These are phyloP conservation scores for Xeromyces bisporus DNA, from an alignment of 495 filamentous ascomycete genomes.

Conservation along the genomic window DNA sequence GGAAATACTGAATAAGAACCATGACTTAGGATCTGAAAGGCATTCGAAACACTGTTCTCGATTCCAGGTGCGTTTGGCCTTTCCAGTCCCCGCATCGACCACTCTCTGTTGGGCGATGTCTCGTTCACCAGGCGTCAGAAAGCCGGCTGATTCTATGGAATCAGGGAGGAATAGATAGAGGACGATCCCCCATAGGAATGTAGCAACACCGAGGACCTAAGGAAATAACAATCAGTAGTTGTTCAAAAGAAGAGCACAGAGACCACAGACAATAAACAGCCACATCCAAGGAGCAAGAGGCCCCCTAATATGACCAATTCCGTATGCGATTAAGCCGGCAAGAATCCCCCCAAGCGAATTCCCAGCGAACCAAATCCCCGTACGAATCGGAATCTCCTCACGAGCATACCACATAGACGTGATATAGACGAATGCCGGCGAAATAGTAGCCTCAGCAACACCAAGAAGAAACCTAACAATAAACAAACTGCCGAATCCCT, in stretches of 20 bases:
- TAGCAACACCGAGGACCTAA: slow-evolving; percentile 30
- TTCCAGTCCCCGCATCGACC: slow-evolving; percentile 22
- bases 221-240: no score
- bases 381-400: slow-evolving; percentile 40
- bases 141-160: slow-evolving; percentile 41
- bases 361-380: slow-evolving; percentile 43
- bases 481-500: slow-evolving; percentile 19
- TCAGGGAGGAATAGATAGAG: slow-evolving; percentile 40
- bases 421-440: slow-evolving; percentile 22
- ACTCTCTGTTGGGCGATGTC: slow-evolving; percentile 34
- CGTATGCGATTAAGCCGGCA: slow-evolving; percentile 41
- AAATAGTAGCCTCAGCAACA: slow-evolving; percentile 34
- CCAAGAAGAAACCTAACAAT: slow-evolving; percentile 33
- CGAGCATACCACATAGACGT: slow-evolving; percentile 36
- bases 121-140: slow-evolving; percentile 38
- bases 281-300: slow-evolving; percentile 34
- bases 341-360: slow-evolving; percentile 40
- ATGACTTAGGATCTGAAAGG: slow-evolving; percentile 39
- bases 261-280: slow-evolving; percentile 26
- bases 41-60: slow-evolving; percentile 35
- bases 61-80: slow-evolving; percentile 38
- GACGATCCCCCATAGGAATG: slow-evolving; percentile 37
- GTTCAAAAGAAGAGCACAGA: slow-evolving; percentile 2
- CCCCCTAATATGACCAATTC: slow-evolving; percentile 33
- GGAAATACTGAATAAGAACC: slow-evolving; percentile 42